Evolutionary conservation across 2,329 filamentous ascomycete species (phyloP).

Genomic region (Drechslerella coelobrocha): DNA sequence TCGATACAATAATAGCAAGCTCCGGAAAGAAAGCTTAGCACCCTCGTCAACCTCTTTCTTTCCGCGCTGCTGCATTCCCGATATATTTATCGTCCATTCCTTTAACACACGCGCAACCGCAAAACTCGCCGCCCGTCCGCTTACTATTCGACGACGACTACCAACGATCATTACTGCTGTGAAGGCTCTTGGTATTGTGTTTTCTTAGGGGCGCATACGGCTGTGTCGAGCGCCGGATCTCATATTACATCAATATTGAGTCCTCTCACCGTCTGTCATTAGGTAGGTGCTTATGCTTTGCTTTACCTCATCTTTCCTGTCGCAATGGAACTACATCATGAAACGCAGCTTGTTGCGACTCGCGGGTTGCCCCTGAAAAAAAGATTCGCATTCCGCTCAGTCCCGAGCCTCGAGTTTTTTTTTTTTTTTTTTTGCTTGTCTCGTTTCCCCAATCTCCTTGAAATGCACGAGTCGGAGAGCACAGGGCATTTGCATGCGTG

Average conservation of each 20-base stretch:
- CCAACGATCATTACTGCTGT: constrained; percentile 30
- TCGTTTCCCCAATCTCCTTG: constrained; percentile 1
- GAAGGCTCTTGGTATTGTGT: background rate
- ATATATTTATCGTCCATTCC: constrained; percentile 47
- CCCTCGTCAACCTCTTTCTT: background rate
- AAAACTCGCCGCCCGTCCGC: background rate
- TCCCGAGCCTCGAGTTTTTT: constrained; percentile 1
- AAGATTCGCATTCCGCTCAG: constrained; percentile 9
- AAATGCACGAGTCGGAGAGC: constrained; percentile 7
- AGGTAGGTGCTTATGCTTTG: constrained; percentile 43
- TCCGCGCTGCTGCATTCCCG: background rate
- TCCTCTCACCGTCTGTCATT: constrained; percentile 11
- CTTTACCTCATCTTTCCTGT: constrained; percentile 4
- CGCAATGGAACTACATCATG: constrained; percentile 14
- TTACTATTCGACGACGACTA: constrained; percentile 4
- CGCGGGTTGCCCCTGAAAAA: constrained; percentile 34
- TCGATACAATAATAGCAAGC: constrained; percentile 1
- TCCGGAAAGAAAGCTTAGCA: background rate
- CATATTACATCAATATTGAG: background rate
- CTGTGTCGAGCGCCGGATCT: constrained; percentile 25
- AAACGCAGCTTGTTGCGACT: constrained; percentile 49
- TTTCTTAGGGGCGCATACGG: constrained; percentile 22
- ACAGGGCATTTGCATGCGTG: background rate
- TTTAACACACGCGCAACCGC: constrained; percentile 9
- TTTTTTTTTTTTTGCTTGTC: background rate